Evolutionary conservation across 495 filamentous ascomycete genomes (phyloP).

Genomic region (Rhypophila decipiens): DNA sequence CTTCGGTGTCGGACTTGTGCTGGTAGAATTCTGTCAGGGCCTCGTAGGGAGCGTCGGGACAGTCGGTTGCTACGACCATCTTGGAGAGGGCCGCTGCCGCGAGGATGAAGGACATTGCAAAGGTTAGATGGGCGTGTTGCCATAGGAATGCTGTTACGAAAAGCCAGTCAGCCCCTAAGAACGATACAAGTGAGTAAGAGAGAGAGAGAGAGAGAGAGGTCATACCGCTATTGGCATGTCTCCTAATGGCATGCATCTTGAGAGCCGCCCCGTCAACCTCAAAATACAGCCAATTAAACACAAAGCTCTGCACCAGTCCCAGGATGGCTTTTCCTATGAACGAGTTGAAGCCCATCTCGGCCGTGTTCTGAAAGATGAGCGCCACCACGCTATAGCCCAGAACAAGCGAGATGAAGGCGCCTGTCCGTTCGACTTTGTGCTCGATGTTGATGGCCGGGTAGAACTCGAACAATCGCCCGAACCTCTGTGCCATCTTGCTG

Average conservation of each 20-base stretch:
- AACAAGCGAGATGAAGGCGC: constrained; percentile 54
- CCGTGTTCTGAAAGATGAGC: constrained; percentile 48
- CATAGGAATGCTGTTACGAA: constrained; percentile 16
- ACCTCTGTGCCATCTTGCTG: constrained; percentile 14
- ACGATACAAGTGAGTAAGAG: constrained; percentile 1
- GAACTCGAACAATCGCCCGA: constrained; percentile 46
- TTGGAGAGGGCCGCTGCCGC: constrained; percentile 44
- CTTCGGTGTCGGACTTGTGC: constrained; percentile 32
- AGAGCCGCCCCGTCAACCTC: constrained; percentile 53
- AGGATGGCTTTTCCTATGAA: constrained; percentile 55
- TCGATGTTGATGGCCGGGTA: constrained; percentile 56
- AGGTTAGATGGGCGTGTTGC: constrained; percentile 39
- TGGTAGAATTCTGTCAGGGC: constrained; percentile 40
- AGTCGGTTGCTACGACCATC: constrained; percentile 50
- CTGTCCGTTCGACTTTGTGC: constrained; percentile 53
- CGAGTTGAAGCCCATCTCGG: constrained; percentile 45
- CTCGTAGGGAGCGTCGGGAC: constrained; percentile 30
- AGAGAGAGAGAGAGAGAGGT: too few relatives aligned
- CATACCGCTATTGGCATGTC: constrained; percentile 33
- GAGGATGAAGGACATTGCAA: constrained; percentile 54
- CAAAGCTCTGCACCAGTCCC: constrained; percentile 51
- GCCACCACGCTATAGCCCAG: constrained; percentile 55
- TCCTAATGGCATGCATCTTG: constrained; percentile 49
- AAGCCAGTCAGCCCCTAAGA: constrained; percentile 9
- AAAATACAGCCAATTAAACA: constrained; percentile 61